A percentile compares a stretch with the other conserved stretches of the same genome.
phyloP scores from a whole-genome alignment of 1,139 yeast genomes.

The Yueomyces sp. region DNA sequence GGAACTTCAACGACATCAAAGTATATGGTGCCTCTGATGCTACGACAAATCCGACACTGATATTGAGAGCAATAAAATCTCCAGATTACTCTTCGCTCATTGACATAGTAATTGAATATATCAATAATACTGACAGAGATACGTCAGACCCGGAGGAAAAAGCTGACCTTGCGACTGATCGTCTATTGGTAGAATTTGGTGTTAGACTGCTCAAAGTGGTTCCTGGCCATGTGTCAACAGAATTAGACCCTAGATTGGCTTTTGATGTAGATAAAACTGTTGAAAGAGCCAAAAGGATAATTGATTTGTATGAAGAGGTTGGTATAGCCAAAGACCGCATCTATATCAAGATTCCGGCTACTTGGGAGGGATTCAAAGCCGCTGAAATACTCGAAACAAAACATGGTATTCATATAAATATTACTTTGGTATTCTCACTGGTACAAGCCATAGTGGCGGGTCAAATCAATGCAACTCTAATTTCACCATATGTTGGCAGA shows the following conservation, averaged over 20 bases:
- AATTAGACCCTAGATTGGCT: slow-evolving; percentile 95
- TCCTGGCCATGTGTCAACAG: slow-evolving; percentile 98
- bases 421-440: slow-evolving; percentile 87
- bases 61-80: too few relatives aligned
- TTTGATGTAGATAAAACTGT: slow-evolving; percentile 88
- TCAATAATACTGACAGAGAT: too few relatives aligned
- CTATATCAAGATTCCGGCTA: slow-evolving; percentile 90
- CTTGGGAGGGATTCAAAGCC: slow-evolving; percentile 99
- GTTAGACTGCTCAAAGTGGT: slow-evolving; percentile 81
- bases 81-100: too few relatives aligned
- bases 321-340: slow-evolving; percentile 84
- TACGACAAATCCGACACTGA: too few relatives aligned
- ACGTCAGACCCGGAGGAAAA: slow-evolving; percentile 34
- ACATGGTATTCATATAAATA: slow-evolving; percentile 85
- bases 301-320: slow-evolving; percentile 65
- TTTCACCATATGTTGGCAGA: slow-evolving; percentile 98
- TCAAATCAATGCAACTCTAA: slow-evolving; percentile 88
- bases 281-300: slow-evolving; percentile 79
- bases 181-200: slow-evolving; percentile 91
- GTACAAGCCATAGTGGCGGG: slow-evolving; percentile 98
- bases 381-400: slow-evolving; percentile 87
- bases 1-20: too few relatives aligned
- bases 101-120: too few relatives aligned
- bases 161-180: slow-evolving; percentile 71
- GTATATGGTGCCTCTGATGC: too few relatives aligned